These are phyloP conservation scores for Mercurialis annua DNA, from an alignment of 345 rosid species.

Conservation along the genomic window DNA sequence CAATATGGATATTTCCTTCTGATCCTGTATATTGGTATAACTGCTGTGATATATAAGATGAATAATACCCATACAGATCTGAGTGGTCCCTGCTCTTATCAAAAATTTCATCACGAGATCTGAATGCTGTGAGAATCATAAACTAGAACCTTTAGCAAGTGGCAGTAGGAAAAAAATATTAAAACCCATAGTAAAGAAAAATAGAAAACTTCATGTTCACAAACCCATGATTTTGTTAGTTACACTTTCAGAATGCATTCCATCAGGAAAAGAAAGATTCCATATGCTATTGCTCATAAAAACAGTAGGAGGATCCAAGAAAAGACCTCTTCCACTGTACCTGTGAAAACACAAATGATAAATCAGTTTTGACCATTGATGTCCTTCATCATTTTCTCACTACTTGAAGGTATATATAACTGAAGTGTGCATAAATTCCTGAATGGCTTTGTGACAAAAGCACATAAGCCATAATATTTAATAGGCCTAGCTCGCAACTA, in stretches of 20 bases:
- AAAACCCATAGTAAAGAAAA: constrained; percentile 12
- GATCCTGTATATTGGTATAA: constrained; percentile 37
- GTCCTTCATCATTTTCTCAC: not conserved
- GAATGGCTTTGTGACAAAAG: not conserved
- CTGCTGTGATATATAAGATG: constrained; percentile 54
- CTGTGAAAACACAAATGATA: constrained; percentile 33
- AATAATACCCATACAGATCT: constrained; percentile 54
- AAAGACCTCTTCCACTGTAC: constrained; percentile 93
- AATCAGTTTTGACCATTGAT: not conserved
- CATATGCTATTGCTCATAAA: constrained; percentile 54
- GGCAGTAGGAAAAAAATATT: not conserved
- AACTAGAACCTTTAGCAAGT: constrained; percentile 16
- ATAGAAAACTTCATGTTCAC: constrained; percentile 15
- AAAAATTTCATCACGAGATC: constrained; percentile 62
- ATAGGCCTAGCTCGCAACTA: not conserved
- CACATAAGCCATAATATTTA: not conserved
- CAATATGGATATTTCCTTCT: constrained; percentile 39
- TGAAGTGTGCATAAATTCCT: not conserved
- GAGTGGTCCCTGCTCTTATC: constrained; percentile 59
- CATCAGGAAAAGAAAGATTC: constrained; percentile 64
- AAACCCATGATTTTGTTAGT: constrained; percentile 40
- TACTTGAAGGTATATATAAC: too few species aligned
- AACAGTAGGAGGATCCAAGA: constrained; percentile 87
- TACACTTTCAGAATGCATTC: constrained; percentile 31
- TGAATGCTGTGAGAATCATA: constrained; percentile 50